phyloP scores from a whole-genome alignment of 495 filamentous ascomycete species.

The Evansstolkia leycettana region DNA sequence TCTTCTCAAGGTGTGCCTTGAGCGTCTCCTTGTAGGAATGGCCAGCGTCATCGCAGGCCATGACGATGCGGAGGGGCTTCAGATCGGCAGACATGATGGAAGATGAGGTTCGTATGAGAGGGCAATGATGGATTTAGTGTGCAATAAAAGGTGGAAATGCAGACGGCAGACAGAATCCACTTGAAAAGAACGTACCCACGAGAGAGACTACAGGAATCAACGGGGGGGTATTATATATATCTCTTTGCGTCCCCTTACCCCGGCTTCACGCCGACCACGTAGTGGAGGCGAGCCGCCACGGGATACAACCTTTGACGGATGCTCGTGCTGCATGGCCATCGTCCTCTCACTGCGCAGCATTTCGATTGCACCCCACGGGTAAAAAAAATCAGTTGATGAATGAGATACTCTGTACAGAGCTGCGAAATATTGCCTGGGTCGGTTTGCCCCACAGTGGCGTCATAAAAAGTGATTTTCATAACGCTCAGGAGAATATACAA shows the following conservation, averaged over 20 bases:
- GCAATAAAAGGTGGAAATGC: not conserved
- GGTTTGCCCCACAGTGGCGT: not conserved
- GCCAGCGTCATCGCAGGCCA: constrained; percentile 64
- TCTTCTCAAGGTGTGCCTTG: constrained; percentile 54
- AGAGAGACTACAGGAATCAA: not conserved
- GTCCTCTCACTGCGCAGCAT: not conserved
- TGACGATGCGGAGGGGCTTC: constrained; percentile 43
- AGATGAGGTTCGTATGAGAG: not conserved
- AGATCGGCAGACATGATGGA: constrained; percentile 25
- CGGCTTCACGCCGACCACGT: not conserved
- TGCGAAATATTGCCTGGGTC: too few relatives aligned
- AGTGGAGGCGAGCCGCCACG: too few relatives aligned
- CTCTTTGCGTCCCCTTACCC: constrained; percentile 1
- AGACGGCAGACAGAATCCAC: too few relatives aligned
- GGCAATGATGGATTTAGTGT: too few relatives aligned
- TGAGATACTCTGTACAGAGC: not conserved
- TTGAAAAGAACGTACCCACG: too few relatives aligned
- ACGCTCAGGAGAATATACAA: too few relatives aligned
- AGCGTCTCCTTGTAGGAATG: constrained; percentile 68
- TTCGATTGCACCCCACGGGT: not conserved
- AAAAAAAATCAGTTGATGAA: not conserved
- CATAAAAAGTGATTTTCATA: too few relatives aligned
- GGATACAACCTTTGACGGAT: too few relatives aligned
- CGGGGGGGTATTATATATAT: constrained; percentile 12
- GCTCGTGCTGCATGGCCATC: too few relatives aligned